phyloP scores from a whole-genome alignment of 2,329 filamentous ascomycete species.

The Beauveria australis region DNA sequence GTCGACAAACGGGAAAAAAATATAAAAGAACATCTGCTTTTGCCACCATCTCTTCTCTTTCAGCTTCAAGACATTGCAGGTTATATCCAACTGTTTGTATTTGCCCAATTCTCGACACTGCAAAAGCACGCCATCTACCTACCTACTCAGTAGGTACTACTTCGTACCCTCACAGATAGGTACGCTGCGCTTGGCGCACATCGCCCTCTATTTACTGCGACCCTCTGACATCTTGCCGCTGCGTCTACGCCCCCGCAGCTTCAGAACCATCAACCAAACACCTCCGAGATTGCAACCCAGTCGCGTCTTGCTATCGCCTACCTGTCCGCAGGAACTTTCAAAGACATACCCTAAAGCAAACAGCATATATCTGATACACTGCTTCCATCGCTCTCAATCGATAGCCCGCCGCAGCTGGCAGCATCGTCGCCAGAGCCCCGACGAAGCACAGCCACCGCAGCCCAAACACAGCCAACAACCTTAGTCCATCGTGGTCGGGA shows the following conservation, averaged over 20 bases:
- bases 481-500: background rate
- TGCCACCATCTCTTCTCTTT: background rate
- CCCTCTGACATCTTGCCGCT: background rate
- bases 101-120: background rate
- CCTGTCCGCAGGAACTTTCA: background rate
- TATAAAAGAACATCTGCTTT: background rate
- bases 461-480: background rate
- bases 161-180: background rate
- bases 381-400: background rate
- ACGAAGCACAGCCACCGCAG: background rate
- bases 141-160: too few species aligned
- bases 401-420: background rate
- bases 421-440: background rate
- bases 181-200: background rate
- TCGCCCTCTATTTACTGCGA: background rate
- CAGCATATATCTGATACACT: background rate
- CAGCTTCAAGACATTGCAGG: background rate
- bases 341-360: background rate
- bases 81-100: background rate
- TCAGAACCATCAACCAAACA: background rate
- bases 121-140: background rate
- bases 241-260: background rate
- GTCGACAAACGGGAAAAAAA: background rate
- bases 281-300: background rate
- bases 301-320: background rate